Conservation (phyloP, 805 yeast species). For the Kluyveromyces lactis region DNA sequence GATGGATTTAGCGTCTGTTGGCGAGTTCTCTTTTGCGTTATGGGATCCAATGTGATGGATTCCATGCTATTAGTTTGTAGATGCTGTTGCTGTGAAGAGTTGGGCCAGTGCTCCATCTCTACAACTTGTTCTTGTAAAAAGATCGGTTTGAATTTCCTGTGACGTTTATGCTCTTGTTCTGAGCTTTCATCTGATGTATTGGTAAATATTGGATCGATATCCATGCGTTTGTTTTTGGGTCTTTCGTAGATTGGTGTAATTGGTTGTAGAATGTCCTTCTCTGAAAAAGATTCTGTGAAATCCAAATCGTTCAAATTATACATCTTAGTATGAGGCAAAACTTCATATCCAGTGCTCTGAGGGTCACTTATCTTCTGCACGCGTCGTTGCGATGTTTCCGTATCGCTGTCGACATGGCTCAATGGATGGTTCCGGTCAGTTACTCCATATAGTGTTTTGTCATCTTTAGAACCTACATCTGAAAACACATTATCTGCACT, state of each 20-base stretch:
- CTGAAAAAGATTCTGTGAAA: conserved; percentile 13
- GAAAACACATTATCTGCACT: too few relatives aligned
- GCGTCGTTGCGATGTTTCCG: too few relatives aligned
- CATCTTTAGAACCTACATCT: too few relatives aligned
- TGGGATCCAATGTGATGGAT: not conserved
- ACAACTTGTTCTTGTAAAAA: conserved; percentile 11
- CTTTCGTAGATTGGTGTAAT: conserved; percentile 18
- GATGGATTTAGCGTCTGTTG: conserved; percentile 22
- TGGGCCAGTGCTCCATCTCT: conserved; percentile 26
- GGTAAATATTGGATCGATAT: not conserved
- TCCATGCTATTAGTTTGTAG: not conserved
- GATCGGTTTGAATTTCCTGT: conserved; percentile 3
- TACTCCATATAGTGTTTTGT: too few relatives aligned
- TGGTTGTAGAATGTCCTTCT: conserved; percentile 13
- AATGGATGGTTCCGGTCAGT: too few relatives aligned
- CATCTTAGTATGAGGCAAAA: conserved; percentile 11
- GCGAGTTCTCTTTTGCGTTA: conserved; percentile 15
- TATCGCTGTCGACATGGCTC: too few relatives aligned
- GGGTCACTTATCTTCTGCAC: too few relatives aligned
- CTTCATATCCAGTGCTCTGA: too few relatives aligned
- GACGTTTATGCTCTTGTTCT: not conserved
- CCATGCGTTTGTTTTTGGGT: not conserved
- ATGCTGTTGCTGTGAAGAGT: not conserved
- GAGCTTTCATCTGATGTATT: not conserved
- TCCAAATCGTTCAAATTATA: conserved; percentile 21